These are phyloP conservation scores for Trypanosoma lewisi DNA, from an alignment of 208 protist genomes.

Conservation along the genomic window DNA sequence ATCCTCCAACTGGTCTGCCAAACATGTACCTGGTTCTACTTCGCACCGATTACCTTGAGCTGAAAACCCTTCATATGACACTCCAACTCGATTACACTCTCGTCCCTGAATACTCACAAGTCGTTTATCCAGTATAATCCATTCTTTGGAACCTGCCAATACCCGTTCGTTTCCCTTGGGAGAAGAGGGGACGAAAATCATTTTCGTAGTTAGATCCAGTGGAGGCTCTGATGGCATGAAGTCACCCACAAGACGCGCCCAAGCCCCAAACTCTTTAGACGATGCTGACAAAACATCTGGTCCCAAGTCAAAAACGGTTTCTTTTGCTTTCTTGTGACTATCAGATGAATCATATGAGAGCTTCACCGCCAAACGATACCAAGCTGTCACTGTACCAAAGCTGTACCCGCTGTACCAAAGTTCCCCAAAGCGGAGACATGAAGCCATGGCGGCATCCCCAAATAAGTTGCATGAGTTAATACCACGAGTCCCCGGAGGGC, in stretches of 20 bases:
- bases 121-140: slow-evolving; percentile 65
- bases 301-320: slow-evolving; percentile 44
- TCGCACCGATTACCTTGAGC: slow-evolving; percentile 71
- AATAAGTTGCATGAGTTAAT: slow-evolving; percentile 61
- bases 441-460: slow-evolving; percentile 48
- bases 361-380: slow-evolving; percentile 64
- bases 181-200: slow-evolving; percentile 72
- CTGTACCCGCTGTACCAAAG: slow-evolving; percentile 84
- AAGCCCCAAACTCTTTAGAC: slow-evolving; percentile 37
- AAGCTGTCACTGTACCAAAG: slow-evolving; percentile 50
- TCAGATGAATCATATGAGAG: slow-evolving; percentile 28
- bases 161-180: slow-evolving; percentile 40
- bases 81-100: slow-evolving; percentile 88
- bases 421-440: slow-evolving; percentile 76
- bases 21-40: slow-evolving; percentile 59
- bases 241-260: slow-evolving; percentile 69
- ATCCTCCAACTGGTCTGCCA: slow-evolving; percentile 80
- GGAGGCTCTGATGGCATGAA: slow-evolving; percentile 53
- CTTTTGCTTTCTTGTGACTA: neutral
- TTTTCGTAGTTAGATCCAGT: slow-evolving; percentile 48
- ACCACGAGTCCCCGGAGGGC: slow-evolving; percentile 47
- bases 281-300: slow-evolving; percentile 37
- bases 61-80: slow-evolving; percentile 85
- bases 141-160: slow-evolving; percentile 54
- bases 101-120: slow-evolving; percentile 69